phyloP scores from a whole-genome alignment of 306 rosid species.

The Canavalia ensiformis region DNA sequence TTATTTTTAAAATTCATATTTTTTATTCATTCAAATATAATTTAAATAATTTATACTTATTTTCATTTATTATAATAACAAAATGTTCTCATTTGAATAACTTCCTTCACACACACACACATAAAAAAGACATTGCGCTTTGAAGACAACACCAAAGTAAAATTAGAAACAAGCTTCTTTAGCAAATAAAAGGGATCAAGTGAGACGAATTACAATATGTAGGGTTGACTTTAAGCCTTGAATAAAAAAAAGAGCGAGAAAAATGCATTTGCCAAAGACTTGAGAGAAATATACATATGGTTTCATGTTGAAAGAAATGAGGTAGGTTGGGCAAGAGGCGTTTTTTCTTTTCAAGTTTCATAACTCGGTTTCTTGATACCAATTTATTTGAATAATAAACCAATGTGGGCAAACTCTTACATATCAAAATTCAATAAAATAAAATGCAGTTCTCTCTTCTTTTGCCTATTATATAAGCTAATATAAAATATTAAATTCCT shows the following conservation, averaged over 20 bases:
- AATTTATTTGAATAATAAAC: slow-evolving; percentile 32
- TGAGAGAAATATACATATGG: neutral
- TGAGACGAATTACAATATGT: neutral
- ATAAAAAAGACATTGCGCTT: neutral
- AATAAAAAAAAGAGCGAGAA: neutral
- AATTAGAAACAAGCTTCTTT: neutral
- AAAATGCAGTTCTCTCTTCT: neutral
- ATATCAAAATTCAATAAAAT: slow-evolving; percentile 27
- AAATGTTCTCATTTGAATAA: no score
- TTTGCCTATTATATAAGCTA: neutral
- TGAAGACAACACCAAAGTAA: neutral
- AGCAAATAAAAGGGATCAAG: no score
- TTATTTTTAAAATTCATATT: no score
- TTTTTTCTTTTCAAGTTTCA: neutral
- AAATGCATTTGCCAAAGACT: neutral
- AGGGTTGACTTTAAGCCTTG: neutral
- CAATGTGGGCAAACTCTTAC: slow-evolving; percentile 21
- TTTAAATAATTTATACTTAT: no score
- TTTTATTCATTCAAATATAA: no score
- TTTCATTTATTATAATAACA: no score
- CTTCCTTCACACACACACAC: no score
- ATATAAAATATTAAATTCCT: neutral
- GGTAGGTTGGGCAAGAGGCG: slow-evolving; percentile 31
- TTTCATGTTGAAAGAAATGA: neutral
- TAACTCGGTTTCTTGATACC: slow-evolving; percentile 15